phyloP scores from a whole-genome alignment of 805 yeast species.

The Lachancea cidri region DNA sequence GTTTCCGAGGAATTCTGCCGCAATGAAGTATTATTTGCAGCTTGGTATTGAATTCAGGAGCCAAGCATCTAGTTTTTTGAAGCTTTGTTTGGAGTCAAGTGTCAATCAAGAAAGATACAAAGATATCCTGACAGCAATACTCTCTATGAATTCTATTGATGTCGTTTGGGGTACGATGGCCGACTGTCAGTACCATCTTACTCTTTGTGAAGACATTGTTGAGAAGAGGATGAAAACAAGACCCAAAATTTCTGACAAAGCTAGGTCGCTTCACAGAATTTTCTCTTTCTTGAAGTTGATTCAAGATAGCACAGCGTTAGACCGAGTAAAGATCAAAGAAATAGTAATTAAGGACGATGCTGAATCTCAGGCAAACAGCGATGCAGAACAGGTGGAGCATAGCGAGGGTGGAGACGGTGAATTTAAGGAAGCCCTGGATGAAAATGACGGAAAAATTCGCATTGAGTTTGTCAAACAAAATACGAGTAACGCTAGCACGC shows the following conservation, averaged over 20 bases:
- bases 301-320: conserved; percentile 61
- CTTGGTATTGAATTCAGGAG: conserved; percentile 69
- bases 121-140: conserved; percentile 74
- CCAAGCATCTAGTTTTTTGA: conserved; percentile 67
- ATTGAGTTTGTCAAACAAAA: conserved; percentile 35
- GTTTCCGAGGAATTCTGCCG: conserved; percentile 58
- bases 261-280: conserved; percentile 70
- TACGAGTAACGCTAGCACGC: conserved; percentile 24
- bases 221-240: conserved; percentile 61
- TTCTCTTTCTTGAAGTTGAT: conserved; percentile 68
- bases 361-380: conserved; percentile 6
- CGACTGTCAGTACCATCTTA: conserved; percentile 70
- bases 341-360: conserved; percentile 23
- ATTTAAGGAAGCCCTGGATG: conserved; percentile 35
- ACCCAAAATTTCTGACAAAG: conserved; percentile 66
- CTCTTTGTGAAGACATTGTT: conserved; percentile 72
- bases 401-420: conserved; percentile 9
- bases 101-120: conserved; percentile 64
- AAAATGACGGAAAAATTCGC: conserved; percentile 42
- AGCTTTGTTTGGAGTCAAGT: conserved; percentile 49
- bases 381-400: neutral
- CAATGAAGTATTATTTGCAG: conserved; percentile 64
- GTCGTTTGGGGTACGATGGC: conserved; percentile 90
- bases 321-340: conserved; percentile 23
- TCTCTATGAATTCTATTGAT: conserved; percentile 84